These are phyloP conservation scores for Ogataea naganishii DNA, from an alignment of 805 yeast genomes.

Conservation along the genomic window DNA sequence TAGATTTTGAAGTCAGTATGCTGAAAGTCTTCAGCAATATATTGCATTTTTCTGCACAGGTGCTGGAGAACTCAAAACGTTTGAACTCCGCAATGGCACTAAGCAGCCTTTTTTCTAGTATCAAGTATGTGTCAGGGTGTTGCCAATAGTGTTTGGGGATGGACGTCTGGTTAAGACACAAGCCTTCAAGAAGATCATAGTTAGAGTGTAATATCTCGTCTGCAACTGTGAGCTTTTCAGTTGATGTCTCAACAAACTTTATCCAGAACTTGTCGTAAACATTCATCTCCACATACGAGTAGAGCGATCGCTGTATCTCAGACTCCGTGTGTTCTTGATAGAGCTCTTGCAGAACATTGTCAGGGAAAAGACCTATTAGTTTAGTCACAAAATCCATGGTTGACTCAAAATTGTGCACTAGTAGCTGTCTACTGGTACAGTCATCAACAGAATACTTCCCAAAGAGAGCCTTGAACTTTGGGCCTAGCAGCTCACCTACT, in stretches of 20 bases:
- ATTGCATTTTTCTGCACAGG: slow-evolving; percentile 37
- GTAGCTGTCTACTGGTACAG: slow-evolving; percentile 16
- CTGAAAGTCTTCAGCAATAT: slow-evolving; percentile 45
- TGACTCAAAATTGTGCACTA: no score
- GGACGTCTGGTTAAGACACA: slow-evolving; percentile 45
- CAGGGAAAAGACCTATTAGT: slow-evolving; percentile 20
- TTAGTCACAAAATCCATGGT: no score
- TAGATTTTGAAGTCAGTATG: slow-evolving; percentile 29
- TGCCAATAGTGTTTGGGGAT: slow-evolving; percentile 21
- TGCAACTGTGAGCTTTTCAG: slow-evolving; percentile 1
- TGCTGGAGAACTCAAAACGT: slow-evolving; percentile 34
- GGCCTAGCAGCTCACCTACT: slow-evolving; percentile 28
- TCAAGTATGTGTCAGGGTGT: slow-evolving; percentile 10
- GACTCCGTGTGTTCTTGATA: slow-evolving; percentile 23
- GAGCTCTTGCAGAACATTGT: slow-evolving; percentile 14
- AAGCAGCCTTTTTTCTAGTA: slow-evolving; percentile 34
- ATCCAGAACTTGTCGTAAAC: slow-evolving; percentile 64
- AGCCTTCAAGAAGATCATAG: slow-evolving; percentile 27
- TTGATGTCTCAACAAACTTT: slow-evolving; percentile 17
- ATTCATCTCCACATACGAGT: slow-evolving; percentile 63
- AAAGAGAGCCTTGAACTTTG: slow-evolving; percentile 29
- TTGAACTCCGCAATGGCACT: slow-evolving; percentile 46
- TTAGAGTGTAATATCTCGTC: slow-evolving; percentile 16
- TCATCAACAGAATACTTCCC: slow-evolving; percentile 26
- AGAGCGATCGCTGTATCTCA: slow-evolving; percentile 46